Evolutionary conservation across 1,139 yeast genomes (phyloP), one percentile per base, ranked within the genome.

Genomic region (Candida sojae): DNA sequence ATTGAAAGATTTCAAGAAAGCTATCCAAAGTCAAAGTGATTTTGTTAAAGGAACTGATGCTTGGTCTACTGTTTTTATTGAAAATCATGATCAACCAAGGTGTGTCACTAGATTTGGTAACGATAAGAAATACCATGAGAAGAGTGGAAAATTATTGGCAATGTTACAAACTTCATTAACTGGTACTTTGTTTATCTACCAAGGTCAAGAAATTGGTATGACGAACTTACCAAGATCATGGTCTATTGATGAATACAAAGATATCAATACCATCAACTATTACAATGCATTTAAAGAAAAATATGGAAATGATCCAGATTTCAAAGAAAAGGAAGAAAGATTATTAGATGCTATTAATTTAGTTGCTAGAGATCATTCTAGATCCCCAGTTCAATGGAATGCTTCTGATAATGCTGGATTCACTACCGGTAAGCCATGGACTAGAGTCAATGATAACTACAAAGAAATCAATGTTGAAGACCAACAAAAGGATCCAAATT

Each of bases 301-400:
- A 30, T 52, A 62, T 43, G 74, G 70, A 30, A 60, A 71, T 17
- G 65, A 66, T 29, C 58, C 68, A 11, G 65, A 60, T 47, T 57
- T 60, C 44, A 53, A 61, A 30, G 66, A 64, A 39, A 62, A 64
- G 51, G 60, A 64, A 50, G 56, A 60, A 38, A 53, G 56, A 42
- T 63, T 70, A 47, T 53, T 75, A 65, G 70, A 70, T 48, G 58
- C 54, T 29, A 61, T 75, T 50, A 64, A 67, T 48, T 57, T 73
- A 46, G 51, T 73, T 17, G 78, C 82, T 10, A 70, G 85, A 60
- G 85, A 81, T 58, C 72, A 82, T 55, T 77, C 84, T 6, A 71
- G 86, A 60, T 71, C 83, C 6, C 86, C 86, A 31, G 78, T 82
- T 53, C 86, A 80, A 59, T 82, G 86, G 86, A 76, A 74, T 51